A percentile compares a stretch with the other conserved stretches of the same genome.
These are phyloP conservation scores for Pyrus hybrid DNA, from an alignment of 331 rosid genomes.

Conservation along the genomic window DNA sequence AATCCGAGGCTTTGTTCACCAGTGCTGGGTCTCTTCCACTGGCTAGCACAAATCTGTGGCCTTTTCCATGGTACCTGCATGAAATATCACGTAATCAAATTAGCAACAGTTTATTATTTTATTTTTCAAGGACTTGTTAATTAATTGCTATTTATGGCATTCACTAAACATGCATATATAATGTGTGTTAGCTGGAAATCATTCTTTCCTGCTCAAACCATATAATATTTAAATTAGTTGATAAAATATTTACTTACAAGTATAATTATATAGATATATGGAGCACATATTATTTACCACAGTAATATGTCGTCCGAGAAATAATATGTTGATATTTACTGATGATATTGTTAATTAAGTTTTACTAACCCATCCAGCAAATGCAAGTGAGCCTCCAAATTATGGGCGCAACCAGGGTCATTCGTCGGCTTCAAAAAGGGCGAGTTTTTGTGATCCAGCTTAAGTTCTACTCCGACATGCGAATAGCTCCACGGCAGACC, in stretches of 20 bases:
- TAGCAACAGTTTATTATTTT: not conserved
- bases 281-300: not conserved
- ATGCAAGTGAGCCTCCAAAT: conserved; percentile 79
- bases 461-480: conserved; percentile 63
- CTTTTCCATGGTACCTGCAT: conserved; percentile 74
- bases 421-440: conserved; percentile 51
- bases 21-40: conserved; percentile 75
- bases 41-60: conserved; percentile 49
- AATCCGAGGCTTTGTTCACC: conserved; percentile 77
- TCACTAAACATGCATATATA: not conserved
- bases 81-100: not conserved
- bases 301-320: not conserved
- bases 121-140: not conserved
- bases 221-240: not conserved
- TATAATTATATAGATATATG: not conserved
- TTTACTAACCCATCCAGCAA: conserved; percentile 63
- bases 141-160: not conserved
- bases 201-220: no score
- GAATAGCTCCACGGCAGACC: conserved; percentile 77
- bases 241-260: not conserved
- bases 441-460: conserved; percentile 54
- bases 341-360: not conserved
- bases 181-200: no score
- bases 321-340: not conserved
- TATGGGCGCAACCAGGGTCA: conserved; percentile 50